These are phyloP conservation scores for Cystobasidium onofrii DNA, from an alignment of 768 basidiomycete species.

Conservation along the genomic window DNA sequence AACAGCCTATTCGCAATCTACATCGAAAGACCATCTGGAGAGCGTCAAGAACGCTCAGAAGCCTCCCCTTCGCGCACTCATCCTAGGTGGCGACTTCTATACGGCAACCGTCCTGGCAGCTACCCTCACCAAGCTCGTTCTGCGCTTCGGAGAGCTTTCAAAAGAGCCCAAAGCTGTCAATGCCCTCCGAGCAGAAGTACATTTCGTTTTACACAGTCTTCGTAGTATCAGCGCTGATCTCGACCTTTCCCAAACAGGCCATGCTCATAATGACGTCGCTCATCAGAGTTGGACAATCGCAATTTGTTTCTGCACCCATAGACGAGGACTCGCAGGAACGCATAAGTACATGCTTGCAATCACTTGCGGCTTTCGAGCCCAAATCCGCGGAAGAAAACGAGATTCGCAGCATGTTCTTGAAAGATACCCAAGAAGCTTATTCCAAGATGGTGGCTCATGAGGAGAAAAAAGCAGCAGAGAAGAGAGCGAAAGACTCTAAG, in stretches of 20 bases:
- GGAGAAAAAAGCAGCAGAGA: constrained; percentile 87
- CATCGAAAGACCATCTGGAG: constrained; percentile 52
- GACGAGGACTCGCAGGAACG: constrained; percentile 97
- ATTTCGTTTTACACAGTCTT: constrained; percentile 31
- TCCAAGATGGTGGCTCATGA: constrained; percentile 91
- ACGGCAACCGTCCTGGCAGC: constrained; percentile 84
- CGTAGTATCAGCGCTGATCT: background rate
- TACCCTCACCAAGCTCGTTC: constrained; percentile 79
- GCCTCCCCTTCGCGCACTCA: constrained; percentile 79
- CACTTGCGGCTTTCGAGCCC: constrained; percentile 60
- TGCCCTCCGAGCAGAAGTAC: constrained; percentile 72
- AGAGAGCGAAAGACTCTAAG: constrained; percentile 72
- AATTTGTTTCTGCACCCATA: constrained; percentile 85
- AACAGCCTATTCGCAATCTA: constrained; percentile 63
- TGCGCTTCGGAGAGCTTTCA: constrained; percentile 57
- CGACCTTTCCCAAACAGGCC: constrained; percentile 51
- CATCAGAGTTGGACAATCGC: constrained; percentile 94
- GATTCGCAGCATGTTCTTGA: constrained; percentile 49
- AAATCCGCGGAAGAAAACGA: constrained; percentile 54
- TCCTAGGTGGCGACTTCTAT: constrained; percentile 94
- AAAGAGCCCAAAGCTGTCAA: constrained; percentile 57
- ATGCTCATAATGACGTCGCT: constrained; percentile 98
- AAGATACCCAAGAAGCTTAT: constrained; percentile 82
- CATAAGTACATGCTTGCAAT: constrained; percentile 90
- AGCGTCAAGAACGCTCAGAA: constrained; percentile 78